Evolutionary conservation across 192 early-diverging fungal genomes (phyloP), one percentile per base, ranked within the genome.

Genomic region (Rhizophlyctis rosea): DNA sequence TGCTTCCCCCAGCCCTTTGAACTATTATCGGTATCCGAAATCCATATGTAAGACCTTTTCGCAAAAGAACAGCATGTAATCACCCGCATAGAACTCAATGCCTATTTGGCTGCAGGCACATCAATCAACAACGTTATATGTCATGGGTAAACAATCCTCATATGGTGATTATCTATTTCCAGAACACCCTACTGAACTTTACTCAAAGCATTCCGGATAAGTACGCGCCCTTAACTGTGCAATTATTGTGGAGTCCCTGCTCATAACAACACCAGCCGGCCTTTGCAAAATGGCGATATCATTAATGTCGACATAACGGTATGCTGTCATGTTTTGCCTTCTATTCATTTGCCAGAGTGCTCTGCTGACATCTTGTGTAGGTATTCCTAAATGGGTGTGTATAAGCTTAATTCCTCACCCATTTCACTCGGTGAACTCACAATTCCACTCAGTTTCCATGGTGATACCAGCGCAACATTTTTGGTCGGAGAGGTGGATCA

Each of bases 101-200:
- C n/a, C n/a, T n/a, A n/a, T n/a, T n/a, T n/a, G n/a, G n/a, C n/a
- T n/a, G n/a, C n/a, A 63, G 68, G 68, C 34, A 92, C 89, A 18
- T 88, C 86, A 61, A 69, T 91, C 50, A 91, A 91, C 75, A 93
- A 93, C 73, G 78, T 93, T 32, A 86, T 93, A 55, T 88, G 86
- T 0, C 91, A 93, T 65, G 91, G 91, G 71, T 71, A 52, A 59
- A 35, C n/a, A 32, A 25, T 47, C 5, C 23, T 30, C 53, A 7
- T 13, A 25, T 14, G 16, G 16, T 24, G 36, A n/a, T 28, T 47
- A 60, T 24, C 14, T 47, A 4, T 50, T 44, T 60, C 58, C 32
- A 32, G 27, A 32, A 32, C 23, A 9, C 54, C 44, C n/a, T n/a
- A 58, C 39, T 13, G 23, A 44, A 27, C 21, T 4, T 32, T 24